A percentile compares a stretch with the other conserved stretches of the same genome.
These are phyloP conservation scores for Chiua sp. DNA, from an alignment of 1,284 basidiomycete genomes.

Conservation along the genomic window DNA sequence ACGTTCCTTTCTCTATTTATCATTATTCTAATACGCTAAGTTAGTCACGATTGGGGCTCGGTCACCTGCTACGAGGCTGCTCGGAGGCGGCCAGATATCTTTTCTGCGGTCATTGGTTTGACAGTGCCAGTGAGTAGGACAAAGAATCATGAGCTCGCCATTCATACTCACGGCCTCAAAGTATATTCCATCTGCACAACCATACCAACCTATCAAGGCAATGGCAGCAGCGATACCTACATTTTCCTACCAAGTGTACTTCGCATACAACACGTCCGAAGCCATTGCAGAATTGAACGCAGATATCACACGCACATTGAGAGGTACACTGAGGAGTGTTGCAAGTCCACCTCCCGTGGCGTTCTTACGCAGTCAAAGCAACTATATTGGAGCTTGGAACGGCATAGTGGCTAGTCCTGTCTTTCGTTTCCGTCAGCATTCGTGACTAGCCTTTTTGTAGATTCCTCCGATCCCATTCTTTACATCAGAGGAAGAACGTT, in stretches of 20 bases:
- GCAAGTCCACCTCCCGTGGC: constrained; percentile 56
- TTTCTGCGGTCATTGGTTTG: constrained; percentile 63
- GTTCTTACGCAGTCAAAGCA: constrained; percentile 54
- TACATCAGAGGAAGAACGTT: constrained; percentile 63
- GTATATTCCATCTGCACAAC: constrained; percentile 57
- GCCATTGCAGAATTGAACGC: constrained; percentile 58
- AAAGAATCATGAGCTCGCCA: background rate
- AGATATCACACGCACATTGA: constrained; percentile 59
- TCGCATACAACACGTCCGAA: constrained; percentile 50
- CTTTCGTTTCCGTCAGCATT: background rate
- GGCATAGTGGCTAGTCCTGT: constrained; percentile 13
- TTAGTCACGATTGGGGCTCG: constrained; percentile 76
- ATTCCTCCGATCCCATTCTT: constrained; percentile 67
- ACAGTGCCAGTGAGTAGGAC: constrained; percentile 56
- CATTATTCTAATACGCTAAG: background rate
- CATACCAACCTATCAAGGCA: constrained; percentile 51
- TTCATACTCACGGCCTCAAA: constrained; percentile 26
- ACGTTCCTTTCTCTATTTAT: background rate
- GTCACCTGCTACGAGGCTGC: constrained; percentile 69
- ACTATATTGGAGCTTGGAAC: constrained; percentile 56
- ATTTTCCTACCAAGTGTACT: constrained; percentile 67
- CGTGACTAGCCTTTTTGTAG: constrained; percentile 33
- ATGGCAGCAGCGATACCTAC: constrained; percentile 51
- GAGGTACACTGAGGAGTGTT: constrained; percentile 56
- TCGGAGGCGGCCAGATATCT: constrained; percentile 64